Evolutionary conservation across 768 basidiomycete species (phyloP).

Genomic region (Russula abietina): DNA sequence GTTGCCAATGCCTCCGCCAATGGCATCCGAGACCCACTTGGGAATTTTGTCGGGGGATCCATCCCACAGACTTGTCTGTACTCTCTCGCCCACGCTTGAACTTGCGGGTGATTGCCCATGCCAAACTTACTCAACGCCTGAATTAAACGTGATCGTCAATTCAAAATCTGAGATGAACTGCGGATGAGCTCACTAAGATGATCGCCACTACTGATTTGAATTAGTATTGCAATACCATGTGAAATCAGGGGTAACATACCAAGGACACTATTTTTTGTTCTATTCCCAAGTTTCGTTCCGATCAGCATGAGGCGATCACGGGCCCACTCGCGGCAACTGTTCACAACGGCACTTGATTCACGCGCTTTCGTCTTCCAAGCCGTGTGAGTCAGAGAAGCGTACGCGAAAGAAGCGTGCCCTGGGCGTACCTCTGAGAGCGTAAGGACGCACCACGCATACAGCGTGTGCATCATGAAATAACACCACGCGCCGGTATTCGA

Average conservation of each 20-base stretch:
- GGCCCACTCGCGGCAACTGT: constrained; percentile 32
- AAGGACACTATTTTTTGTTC: constrained; percentile 41
- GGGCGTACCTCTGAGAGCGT: constrained; percentile 56
- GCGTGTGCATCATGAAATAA: constrained; percentile 67
- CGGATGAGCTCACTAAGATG: constrained; percentile 49
- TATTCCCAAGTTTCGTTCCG: constrained; percentile 36
- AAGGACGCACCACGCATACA: constrained; percentile 63
- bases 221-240: constrained; percentile 30
- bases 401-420: not conserved
- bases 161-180: constrained; percentile 23
- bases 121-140: constrained; percentile 65
- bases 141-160: not conserved
- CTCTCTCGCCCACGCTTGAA: constrained; percentile 54
- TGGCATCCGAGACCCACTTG: not conserved
- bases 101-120: constrained; percentile 46
- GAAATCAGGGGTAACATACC: constrained; percentile 34
- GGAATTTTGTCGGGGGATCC: constrained; percentile 35
- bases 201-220: constrained; percentile 53
- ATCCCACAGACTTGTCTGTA: constrained; percentile 67
- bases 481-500: constrained; percentile 79
- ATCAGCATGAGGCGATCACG: constrained; percentile 38
- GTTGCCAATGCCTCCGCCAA: not conserved
- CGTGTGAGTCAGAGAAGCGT: not conserved
- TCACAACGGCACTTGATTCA: constrained; percentile 1
- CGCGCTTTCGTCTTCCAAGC: constrained; percentile 1